Evolutionary conservation across 306 rosid species (phyloP).

Genomic region (Cercis canadensis): DNA sequence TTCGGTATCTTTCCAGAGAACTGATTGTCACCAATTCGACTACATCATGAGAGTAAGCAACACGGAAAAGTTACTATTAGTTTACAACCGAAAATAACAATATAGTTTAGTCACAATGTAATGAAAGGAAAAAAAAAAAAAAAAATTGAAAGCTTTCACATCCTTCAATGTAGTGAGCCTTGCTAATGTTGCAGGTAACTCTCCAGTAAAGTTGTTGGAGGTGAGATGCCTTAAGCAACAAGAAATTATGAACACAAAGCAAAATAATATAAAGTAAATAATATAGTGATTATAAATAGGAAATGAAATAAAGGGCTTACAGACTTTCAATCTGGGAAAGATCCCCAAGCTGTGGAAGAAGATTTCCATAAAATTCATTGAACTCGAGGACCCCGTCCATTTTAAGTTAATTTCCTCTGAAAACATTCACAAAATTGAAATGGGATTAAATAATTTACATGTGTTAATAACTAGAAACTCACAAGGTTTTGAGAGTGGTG

Average conservation of each 20-base stretch:
- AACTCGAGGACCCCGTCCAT: slow-evolving; percentile 55
- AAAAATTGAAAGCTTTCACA: slow-evolving; percentile 52
- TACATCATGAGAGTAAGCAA: slow-evolving; percentile 34
- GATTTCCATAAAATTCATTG: slow-evolving; percentile 62
- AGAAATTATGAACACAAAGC: no score
- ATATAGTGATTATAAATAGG: no score
- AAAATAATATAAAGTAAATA: no score
- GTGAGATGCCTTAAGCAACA: no score
- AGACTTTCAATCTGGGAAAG: slow-evolving; percentile 51
- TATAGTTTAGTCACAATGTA: neutral
- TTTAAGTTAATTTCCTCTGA: slow-evolving; percentile 9
- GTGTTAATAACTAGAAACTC: slow-evolving; percentile 43
- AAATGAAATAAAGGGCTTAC: slow-evolving; percentile 54
- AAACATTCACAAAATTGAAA: neutral
- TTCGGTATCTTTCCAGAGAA: slow-evolving; percentile 70
- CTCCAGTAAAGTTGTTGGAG: slow-evolving; percentile 74
- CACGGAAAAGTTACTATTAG: neutral
- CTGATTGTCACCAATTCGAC: slow-evolving; percentile 58
- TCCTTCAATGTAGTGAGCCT: slow-evolving; percentile 51
- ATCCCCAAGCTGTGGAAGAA: slow-evolving; percentile 73
- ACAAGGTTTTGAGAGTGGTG: slow-evolving; percentile 68
- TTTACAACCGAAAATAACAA: neutral
- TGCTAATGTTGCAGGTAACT: slow-evolving; percentile 62
- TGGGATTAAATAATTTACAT: no score
- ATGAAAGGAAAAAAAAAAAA: neutral